Percentiles rank a stretch among this genome's conserved stretches.
Evolutionary conservation across 495 filamentous ascomycete genomes (phyloP).

Genomic region (Daldinia grandis): DNA sequence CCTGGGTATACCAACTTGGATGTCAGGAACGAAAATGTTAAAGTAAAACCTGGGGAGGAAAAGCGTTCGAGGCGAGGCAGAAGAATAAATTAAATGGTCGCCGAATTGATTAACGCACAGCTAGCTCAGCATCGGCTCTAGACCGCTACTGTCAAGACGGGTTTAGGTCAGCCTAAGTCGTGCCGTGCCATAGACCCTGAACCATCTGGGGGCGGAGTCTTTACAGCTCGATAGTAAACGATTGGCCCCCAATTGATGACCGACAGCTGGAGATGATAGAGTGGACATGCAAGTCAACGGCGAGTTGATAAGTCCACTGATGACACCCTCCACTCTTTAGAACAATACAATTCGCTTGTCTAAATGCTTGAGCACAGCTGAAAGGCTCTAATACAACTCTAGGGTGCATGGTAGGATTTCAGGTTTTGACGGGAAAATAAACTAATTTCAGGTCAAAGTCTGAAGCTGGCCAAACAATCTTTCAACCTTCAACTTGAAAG

Average conservation of each 20-base stretch:
- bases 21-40: background rate
- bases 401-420: constrained; percentile 15
- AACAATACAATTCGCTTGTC: constrained; percentile 13
- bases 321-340: constrained; percentile 21
- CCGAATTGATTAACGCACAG: constrained; percentile 20
- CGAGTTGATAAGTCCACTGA: constrained; percentile 1
- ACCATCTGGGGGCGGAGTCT: constrained; percentile 21
- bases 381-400: constrained; percentile 28
- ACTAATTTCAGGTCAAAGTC: background rate
- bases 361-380: constrained; percentile 20
- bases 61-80: background rate
- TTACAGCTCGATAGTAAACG: constrained; percentile 14
- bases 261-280: constrained; percentile 35
- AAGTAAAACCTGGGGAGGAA: background rate
- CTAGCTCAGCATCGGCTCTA: constrained; percentile 10
- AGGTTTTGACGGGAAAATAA: background rate
- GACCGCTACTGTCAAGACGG: constrained; percentile 32
- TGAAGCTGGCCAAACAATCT: background rate
- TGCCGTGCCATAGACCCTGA: constrained; percentile 17
- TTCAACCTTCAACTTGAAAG: background rate
- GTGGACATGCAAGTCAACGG: constrained; percentile 32
- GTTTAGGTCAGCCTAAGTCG: constrained; percentile 11
- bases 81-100: constrained; percentile 12
- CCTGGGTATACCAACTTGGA: constrained; percentile 3
- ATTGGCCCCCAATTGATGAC: constrained; percentile 40